Conservation (phyloP, 371 early-diverging fungal species). For the Nematocida displodere region DNA sequence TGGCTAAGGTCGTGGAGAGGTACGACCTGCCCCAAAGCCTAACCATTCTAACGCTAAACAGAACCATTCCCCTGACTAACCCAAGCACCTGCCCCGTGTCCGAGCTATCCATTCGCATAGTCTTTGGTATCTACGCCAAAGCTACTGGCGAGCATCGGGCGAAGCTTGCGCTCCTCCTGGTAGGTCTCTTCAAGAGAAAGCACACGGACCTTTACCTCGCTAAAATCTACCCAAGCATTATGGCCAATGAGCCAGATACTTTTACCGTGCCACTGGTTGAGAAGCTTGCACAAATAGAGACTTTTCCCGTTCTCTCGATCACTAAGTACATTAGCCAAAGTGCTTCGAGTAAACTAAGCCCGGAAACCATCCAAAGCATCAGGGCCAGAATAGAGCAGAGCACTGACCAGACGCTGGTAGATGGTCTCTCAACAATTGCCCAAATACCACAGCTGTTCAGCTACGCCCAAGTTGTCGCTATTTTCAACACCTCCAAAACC, state of each 20-base stretch:
- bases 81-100: not conserved
- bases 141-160: not conserved
- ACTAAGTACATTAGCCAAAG: not conserved
- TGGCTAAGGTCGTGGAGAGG: not conserved
- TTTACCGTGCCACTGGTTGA: not conserved
- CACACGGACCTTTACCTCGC: not conserved
- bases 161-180: not conserved
- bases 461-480: not conserved
- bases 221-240: not conserved
- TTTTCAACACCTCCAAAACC: not conserved
- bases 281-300: not conserved
- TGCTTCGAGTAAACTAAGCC: not conserved
- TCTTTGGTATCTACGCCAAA: not conserved
- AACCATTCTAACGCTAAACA: not conserved
- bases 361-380: not conserved
- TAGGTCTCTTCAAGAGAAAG: not conserved
- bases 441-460: not conserved
- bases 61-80: not conserved
- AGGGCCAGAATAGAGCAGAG: not conserved
- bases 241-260: not conserved
- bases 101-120: not conserved
- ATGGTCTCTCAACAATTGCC: not conserved
- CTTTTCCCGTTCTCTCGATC: not conserved
- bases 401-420: not conserved
- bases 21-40: not conserved